A percentile compares a stretch with the other conserved stretches of the same genome.
Conservation (phyloP, 208 protist genomes). For the Crithidia sp. region DNA sequence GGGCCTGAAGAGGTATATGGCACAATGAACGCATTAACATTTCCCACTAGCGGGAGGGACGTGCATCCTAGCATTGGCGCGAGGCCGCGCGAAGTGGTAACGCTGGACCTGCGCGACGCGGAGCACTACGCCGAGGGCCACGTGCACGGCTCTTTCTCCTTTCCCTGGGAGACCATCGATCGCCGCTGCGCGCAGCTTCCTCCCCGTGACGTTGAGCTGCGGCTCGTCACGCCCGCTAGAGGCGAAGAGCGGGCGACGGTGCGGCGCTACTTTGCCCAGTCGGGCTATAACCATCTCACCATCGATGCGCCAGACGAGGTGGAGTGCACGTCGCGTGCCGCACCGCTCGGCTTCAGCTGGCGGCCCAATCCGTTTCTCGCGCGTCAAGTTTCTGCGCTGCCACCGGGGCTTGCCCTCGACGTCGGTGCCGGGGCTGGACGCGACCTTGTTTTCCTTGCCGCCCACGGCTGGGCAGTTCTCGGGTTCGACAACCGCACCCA, state of each 20-base stretch:
- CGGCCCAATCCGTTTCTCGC: constrained; percentile 45
- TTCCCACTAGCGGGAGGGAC: no score
- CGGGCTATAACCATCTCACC: constrained; percentile 3
- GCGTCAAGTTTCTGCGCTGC: constrained; percentile 14
- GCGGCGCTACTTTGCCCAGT: constrained; percentile 3
- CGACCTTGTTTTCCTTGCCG: constrained; percentile 52
- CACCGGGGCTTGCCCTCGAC: constrained; percentile 34
- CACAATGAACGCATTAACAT: no score
- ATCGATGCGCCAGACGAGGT: constrained; percentile 11
- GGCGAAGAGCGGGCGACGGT: neutral
- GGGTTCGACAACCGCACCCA: constrained; percentile 50
- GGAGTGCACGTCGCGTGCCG: neutral
- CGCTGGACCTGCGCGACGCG: constrained; percentile 11
- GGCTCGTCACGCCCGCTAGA: neutral
- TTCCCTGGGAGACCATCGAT: constrained; percentile 5
- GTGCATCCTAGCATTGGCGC: neutral
- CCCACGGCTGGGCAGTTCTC: constrained; percentile 47
- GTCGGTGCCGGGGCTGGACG: constrained; percentile 48
- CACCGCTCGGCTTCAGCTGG: constrained; percentile 31
- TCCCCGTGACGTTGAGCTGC: constrained; percentile 3
- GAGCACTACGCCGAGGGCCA: constrained; percentile 6
- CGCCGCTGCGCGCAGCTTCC: neutral
- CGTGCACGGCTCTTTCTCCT: constrained; percentile 19
- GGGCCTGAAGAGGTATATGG: no score
- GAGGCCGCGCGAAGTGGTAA: neutral